Evolutionary conservation across 805 yeast species (phyloP).

Genomic region (Candida nanaspora): DNA sequence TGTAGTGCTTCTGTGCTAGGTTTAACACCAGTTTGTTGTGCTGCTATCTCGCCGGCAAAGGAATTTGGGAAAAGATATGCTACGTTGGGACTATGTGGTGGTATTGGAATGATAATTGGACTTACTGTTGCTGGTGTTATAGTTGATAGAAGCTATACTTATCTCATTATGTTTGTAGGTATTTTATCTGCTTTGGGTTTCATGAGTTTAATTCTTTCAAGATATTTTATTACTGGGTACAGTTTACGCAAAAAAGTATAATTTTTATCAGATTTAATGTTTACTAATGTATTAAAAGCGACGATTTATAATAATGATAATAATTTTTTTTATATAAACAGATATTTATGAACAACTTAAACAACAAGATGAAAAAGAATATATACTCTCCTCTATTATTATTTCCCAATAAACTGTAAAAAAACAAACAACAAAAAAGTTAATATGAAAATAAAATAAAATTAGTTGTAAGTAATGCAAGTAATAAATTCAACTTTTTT

Average conservation of each 20-base stretch:
- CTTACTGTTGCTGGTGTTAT: slow-evolving; percentile 39
- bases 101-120: slow-evolving; percentile 24
- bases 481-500: slow-evolving; percentile 4
- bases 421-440: not conserved
- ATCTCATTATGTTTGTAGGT: slow-evolving; percentile 38
- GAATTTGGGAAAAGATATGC: slow-evolving; percentile 66
- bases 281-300: not conserved
- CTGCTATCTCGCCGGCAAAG: slow-evolving; percentile 47
- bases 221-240: slow-evolving; percentile 38
- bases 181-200: slow-evolving; percentile 31
- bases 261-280: too few relatives aligned
- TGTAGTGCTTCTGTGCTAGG: slow-evolving; percentile 51
- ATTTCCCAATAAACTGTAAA: not conserved
- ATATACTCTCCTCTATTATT: not conserved
- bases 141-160: slow-evolving; percentile 33
- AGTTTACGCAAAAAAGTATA: slow-evolving; percentile 15
- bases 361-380: not conserved
- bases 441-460: not conserved
- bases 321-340: not conserved
- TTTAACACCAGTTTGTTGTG: slow-evolving; percentile 54
- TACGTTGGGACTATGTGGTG: slow-evolving; percentile 28
- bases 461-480: slow-evolving; percentile 33
- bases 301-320: not conserved
- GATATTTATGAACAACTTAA: slow-evolving; percentile 1
- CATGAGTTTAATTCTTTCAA: slow-evolving; percentile 30